phyloP scores from a whole-genome alignment of 805 yeast species.

The Millerozyma miso region DNA sequence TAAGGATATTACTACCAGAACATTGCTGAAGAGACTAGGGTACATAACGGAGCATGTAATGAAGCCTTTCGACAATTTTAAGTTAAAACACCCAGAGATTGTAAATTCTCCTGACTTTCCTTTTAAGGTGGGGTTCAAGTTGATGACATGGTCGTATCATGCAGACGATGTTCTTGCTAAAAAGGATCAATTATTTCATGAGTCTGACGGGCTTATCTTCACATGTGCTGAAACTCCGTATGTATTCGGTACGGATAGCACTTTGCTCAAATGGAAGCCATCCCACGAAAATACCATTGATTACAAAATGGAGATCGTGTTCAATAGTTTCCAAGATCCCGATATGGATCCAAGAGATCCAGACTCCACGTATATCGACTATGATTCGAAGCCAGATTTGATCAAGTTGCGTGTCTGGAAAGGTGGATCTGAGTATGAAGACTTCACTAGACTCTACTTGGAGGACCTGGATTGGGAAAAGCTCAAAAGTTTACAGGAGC shows the following conservation, averaged over 20 bases:
- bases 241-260: constrained; percentile 80
- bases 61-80: constrained; percentile 74
- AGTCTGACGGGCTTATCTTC: constrained; percentile 89
- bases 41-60: constrained; percentile 77
- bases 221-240: constrained; percentile 90
- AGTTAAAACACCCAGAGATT: constrained; percentile 66
- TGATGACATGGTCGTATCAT: constrained; percentile 81
- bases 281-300: constrained; percentile 93
- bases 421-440: constrained; percentile 60
- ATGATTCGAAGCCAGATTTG: constrained; percentile 67
- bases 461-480: constrained; percentile 77
- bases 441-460: constrained; percentile 61
- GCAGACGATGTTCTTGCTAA: constrained; percentile 70
- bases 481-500: constrained; percentile 66
- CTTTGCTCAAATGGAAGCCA: constrained; percentile 94
- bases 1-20: constrained; percentile 60
- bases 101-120: constrained; percentile 65
- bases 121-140: constrained; percentile 79
- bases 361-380: constrained; percentile 69
- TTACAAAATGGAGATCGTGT: constrained; percentile 64
- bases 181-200: constrained; percentile 72
- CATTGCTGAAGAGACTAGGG: constrained; percentile 78
- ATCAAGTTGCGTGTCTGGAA: constrained; percentile 73
- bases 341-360: constrained; percentile 65
- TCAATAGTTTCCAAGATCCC: constrained; percentile 55